phyloP scores from a whole-genome alignment of 805 yeast species.

The Brettanomyces anomalus region DNA sequence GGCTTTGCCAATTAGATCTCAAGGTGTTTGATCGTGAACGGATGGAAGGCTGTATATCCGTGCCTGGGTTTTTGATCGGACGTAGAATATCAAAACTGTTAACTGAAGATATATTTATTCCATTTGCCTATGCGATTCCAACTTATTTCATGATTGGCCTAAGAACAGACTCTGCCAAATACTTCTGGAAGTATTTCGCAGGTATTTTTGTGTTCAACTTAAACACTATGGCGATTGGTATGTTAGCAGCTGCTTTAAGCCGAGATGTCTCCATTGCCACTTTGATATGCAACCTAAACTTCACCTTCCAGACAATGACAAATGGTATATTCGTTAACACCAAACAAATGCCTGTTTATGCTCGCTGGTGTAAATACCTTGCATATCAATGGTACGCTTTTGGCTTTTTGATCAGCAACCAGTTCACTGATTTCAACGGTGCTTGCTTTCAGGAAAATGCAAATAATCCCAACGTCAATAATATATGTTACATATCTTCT shows the following conservation, averaged over 20 bases:
- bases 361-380: constrained; percentile 73
- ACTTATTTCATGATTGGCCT: constrained; percentile 77
- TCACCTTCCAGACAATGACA: constrained; percentile 66
- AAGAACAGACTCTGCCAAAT: constrained; percentile 32
- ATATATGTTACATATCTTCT: constrained; percentile 37
- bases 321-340: constrained; percentile 78
- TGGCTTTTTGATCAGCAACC: constrained; percentile 58
- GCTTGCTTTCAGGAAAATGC: constrained; percentile 37
- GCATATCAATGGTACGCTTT: constrained; percentile 74
- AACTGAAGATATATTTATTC: constrained; percentile 60
- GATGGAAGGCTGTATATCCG: constrained; percentile 57
- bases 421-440: constrained; percentile 54
- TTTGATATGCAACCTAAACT: constrained; percentile 51
- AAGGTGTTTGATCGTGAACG: constrained; percentile 58
- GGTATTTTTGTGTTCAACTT: constrained; percentile 48
- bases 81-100: constrained; percentile 58
- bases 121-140: constrained; percentile 48
- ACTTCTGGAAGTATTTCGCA: constrained; percentile 57
- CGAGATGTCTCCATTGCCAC: constrained; percentile 57
- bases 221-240: constrained; percentile 47
- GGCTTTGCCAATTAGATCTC: constrained; percentile 47
- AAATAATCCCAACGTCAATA: constrained; percentile 19
- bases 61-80: constrained; percentile 57
- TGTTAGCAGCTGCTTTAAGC: constrained; percentile 42
- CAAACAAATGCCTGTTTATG: constrained; percentile 70